Evolutionary conservation across 1,139 yeast species (phyloP).

Genomic region (Pichia cactophila): DNA sequence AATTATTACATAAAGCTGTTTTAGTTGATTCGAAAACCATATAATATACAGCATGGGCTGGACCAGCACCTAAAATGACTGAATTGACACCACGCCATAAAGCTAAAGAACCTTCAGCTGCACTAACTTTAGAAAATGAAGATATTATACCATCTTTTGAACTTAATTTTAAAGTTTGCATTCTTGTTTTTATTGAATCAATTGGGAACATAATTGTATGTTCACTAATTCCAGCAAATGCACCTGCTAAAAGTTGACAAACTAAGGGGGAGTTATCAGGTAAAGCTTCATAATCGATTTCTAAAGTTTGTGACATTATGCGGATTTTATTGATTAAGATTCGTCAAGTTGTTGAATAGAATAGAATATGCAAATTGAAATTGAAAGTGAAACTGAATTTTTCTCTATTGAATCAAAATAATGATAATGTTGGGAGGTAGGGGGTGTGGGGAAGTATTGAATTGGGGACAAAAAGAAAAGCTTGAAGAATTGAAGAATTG

Average conservation of each 20-base stretch:
- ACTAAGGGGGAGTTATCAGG: constrained; percentile 81
- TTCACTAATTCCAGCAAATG: constrained; percentile 97
- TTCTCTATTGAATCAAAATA: no score
- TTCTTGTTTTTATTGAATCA: constrained; percentile 90
- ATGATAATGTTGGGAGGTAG: no score
- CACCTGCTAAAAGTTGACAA: constrained; percentile 87
- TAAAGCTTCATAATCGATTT: constrained; percentile 82
- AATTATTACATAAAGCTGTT: constrained; percentile 38
- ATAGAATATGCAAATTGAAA: no score
- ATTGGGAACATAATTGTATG: constrained; percentile 96
- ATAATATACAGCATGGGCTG: constrained; percentile 97
- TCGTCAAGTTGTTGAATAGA: not conserved
- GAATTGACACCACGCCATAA: constrained; percentile 95
- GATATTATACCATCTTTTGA: constrained; percentile 37
- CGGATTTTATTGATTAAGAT: not conserved
- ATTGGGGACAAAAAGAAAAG: not conserved
- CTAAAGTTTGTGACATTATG: constrained; percentile 26
- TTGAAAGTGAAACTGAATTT: no score
- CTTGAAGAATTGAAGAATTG: not conserved
- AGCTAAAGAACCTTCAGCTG: constrained; percentile 86
- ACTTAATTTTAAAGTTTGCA: constrained; percentile 58
- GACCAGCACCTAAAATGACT: constrained; percentile 97
- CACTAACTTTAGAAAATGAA: constrained; percentile 65
- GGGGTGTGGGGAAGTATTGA: not conserved
- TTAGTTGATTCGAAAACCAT: constrained; percentile 91